Evolutionary conservation across 257 asterid species (phyloP).

Genomic region (Solanum tarapatanum): DNA sequence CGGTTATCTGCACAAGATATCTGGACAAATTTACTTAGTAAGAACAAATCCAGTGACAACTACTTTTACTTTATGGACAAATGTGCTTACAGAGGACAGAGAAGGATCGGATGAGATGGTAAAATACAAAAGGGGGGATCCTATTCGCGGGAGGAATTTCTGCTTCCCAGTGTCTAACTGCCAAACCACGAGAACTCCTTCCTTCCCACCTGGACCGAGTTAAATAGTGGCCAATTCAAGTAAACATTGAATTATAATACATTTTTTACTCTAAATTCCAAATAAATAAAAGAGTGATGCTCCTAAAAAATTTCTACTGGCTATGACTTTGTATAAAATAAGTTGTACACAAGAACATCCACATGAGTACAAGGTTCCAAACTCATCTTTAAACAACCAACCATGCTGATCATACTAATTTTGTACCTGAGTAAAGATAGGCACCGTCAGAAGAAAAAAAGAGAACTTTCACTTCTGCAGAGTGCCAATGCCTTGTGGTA

Average conservation of each 20-base stretch:
- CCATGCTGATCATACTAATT: neutral
- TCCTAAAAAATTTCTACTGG: neutral
- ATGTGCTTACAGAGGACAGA: conserved; percentile 55
- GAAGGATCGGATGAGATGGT: conserved; percentile 77
- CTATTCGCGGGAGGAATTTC: conserved; percentile 77
- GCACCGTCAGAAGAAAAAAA: conserved; percentile 95
- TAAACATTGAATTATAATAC: neutral
- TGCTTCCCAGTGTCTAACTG: conserved; percentile 92
- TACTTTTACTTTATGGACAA: neutral
- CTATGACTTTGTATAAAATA: neutral
- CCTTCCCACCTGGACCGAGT: conserved; percentile 64
- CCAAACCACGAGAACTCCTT: conserved; percentile 97
- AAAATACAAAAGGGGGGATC: conserved; percentile 65
- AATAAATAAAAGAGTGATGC: neutral
- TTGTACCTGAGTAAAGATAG: conserved; percentile 81
- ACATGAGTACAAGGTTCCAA: neutral
- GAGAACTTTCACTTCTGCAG: conserved; percentile 66
- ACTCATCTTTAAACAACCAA: neutral
- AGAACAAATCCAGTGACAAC: conserved; percentile 6
- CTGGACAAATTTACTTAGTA: conserved; percentile 43
- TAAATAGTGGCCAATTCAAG: neutral
- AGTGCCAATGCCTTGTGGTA: conserved; percentile 98
- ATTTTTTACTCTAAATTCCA: neutral
- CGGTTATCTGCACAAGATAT: conserved; percentile 88
- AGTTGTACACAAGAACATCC: neutral